phyloP scores from a whole-genome alignment of 2,329 filamentous ascomycete genomes.

The Ophiobolus disseminans region DNA sequence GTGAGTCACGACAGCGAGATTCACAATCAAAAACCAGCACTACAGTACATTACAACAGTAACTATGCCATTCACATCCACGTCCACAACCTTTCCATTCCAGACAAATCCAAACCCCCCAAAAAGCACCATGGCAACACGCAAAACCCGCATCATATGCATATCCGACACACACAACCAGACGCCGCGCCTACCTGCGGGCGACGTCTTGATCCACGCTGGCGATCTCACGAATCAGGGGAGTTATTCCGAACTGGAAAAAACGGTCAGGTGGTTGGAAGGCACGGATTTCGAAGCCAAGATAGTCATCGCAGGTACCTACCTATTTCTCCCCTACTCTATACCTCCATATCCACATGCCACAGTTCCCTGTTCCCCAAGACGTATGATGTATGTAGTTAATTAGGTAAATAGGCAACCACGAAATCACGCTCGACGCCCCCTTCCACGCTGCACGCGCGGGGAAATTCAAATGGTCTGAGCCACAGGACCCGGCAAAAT shows the following conservation, averaged over 20 bases:
- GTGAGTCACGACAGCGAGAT: too few relatives aligned
- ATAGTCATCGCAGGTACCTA: slow-evolving; percentile 72
- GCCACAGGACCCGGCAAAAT: slow-evolving; percentile 61
- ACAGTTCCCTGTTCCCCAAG: not conserved
- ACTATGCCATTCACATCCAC: too few relatives aligned
- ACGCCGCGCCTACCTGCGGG: slow-evolving; percentile 70
- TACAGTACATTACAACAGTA: too few relatives aligned
- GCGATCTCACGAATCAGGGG: slow-evolving; percentile 78
- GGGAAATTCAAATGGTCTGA: slow-evolving; percentile 63
- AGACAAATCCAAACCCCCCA: too few relatives aligned
- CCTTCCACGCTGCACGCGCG: slow-evolving; percentile 65
- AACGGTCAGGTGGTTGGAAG: slow-evolving; percentile 71
- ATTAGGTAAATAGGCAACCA: slow-evolving; percentile 67
- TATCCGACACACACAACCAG: slow-evolving; percentile 78
- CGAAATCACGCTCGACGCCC: slow-evolving; percentile 72
- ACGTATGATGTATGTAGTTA: not conserved
- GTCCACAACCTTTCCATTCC: too few relatives aligned
- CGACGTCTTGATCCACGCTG: slow-evolving; percentile 77
- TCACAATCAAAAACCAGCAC: too few relatives aligned
- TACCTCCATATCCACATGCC: not conserved
- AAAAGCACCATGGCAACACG: too few relatives aligned
- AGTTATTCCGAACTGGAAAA: slow-evolving; percentile 64
- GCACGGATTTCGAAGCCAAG: slow-evolving; percentile 71
- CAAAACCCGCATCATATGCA: slow-evolving; percentile 71
- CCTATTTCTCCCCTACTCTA: not conserved